These are phyloP conservation scores for Tulasnella sp. DNA, from an alignment of 768 basidiomycete genomes.

Conservation along the genomic window DNA sequence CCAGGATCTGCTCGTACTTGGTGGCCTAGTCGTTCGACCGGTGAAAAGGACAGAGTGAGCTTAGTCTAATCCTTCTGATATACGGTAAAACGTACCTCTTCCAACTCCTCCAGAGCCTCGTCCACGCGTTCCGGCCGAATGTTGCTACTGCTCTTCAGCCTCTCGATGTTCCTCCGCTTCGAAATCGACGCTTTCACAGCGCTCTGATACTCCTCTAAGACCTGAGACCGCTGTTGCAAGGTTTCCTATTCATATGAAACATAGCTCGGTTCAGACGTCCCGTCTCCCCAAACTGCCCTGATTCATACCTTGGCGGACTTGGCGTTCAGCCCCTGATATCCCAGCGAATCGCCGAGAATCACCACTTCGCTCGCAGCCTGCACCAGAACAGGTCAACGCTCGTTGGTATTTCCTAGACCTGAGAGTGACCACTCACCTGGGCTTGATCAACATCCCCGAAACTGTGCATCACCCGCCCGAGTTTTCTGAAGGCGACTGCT, in stretches of 20 bases:
- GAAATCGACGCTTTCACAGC: slow-evolving; percentile 92
- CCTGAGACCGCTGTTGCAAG: slow-evolving; percentile 78
- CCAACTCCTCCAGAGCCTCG: slow-evolving; percentile 87
- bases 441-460: slow-evolving; percentile 85
- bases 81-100: slow-evolving; percentile 62
- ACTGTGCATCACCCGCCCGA: slow-evolving; percentile 84
- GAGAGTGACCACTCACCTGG: slow-evolving; percentile 44
- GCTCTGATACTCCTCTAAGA: slow-evolving; percentile 89
- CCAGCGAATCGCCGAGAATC: slow-evolving; percentile 90
- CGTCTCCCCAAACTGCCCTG: not conserved
- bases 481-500: slow-evolving; percentile 75
- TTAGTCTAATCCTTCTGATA: not conserved
- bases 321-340: slow-evolving; percentile 97
- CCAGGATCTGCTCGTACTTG: slow-evolving; percentile 81
- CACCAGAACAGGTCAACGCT: not conserved
- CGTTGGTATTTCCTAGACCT: too few relatives aligned
- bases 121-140: slow-evolving; percentile 84
- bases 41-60: not conserved
- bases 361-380: slow-evolving; percentile 89
- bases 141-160: slow-evolving; percentile 77
- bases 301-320: slow-evolving; percentile 70
- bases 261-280: not conserved
- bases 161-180: slow-evolving; percentile 87
- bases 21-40: slow-evolving; percentile 58
- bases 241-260: slow-evolving; percentile 54